A percentile compares a stretch with the other conserved stretches of the same genome.
Evolutionary conservation across 306 rosid genomes (phyloP).

Genomic region (Cercis canadensis): DNA sequence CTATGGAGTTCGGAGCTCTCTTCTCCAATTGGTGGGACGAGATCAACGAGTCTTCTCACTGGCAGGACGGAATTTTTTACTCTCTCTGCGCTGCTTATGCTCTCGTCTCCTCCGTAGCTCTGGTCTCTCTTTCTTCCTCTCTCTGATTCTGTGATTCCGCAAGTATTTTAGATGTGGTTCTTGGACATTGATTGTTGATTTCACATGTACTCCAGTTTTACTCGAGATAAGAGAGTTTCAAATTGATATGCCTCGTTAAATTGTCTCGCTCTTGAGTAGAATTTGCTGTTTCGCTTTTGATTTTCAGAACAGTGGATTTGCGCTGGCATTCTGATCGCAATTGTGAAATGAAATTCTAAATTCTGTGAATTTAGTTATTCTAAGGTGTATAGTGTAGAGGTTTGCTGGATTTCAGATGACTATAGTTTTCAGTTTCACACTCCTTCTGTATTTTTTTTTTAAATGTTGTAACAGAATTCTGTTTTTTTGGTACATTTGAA

Average conservation of each 20-base stretch:
- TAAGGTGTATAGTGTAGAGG: too few relatives aligned
- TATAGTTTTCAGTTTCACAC: too few relatives aligned
- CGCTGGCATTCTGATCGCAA: neutral
- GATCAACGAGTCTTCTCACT: conserved; percentile 53
- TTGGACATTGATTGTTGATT: neutral
- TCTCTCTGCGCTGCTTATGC: conserved; percentile 78
- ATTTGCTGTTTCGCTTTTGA: neutral
- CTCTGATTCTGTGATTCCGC: neutral
- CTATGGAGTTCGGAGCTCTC: conserved; percentile 43
- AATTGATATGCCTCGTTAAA: neutral
- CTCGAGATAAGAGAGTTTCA: neutral
- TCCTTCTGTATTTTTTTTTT: neutral
- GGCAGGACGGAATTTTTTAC: conserved; percentile 73
- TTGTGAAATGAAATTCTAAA: too few relatives aligned
- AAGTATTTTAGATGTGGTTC: neutral
- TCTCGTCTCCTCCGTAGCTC: conserved; percentile 78
- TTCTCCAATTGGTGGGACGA: conserved; percentile 66
- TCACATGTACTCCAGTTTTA: neutral
- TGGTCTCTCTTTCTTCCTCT: conserved; percentile 52
- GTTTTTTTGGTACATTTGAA: neutral
- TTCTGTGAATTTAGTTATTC: too few relatives aligned
- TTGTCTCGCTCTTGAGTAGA: neutral
- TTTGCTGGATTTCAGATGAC: too few relatives aligned
- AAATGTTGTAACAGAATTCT: neutral
- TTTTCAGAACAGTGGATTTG: neutral